Percentiles rank a stretch among this genome's conserved stretches.
Evolutionary conservation across 2,329 filamentous ascomycete species (phyloP).

Genomic region (Aspergillus caelatus): DNA sequence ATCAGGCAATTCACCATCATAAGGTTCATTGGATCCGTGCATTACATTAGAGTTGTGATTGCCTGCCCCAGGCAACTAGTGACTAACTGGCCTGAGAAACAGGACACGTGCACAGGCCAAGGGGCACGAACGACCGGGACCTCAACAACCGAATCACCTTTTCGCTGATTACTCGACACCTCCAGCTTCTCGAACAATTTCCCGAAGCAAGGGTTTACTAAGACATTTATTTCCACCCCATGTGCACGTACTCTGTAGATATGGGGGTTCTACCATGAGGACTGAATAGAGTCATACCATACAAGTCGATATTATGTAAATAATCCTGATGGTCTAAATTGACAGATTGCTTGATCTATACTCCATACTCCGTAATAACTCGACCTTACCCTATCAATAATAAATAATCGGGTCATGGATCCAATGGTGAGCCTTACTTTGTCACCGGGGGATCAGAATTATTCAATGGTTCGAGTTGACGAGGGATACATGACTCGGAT

Average conservation of each 20-base stretch:
- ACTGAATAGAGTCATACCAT: not conserved
- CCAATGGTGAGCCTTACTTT: not conserved
- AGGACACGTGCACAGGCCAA: conserved; percentile 4
- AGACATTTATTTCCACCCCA: not conserved
- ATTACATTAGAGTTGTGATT: not conserved
- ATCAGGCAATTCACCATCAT: not conserved
- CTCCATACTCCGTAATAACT: too few relatives aligned
- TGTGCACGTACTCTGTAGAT: not conserved
- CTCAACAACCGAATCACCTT: conserved; percentile 14
- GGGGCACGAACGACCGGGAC: conserved; percentile 7
- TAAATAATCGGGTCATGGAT: too few relatives aligned
- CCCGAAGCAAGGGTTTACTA: not conserved
- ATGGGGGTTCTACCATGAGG: not conserved
- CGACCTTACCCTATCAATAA: too few relatives aligned
- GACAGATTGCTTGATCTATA: too few relatives aligned
- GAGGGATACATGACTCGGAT: not conserved
- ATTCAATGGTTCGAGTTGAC: not conserved
- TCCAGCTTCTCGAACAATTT: not conserved
- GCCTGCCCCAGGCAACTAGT: too few relatives aligned
- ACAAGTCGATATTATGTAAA: not conserved
- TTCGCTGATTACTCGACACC: not conserved
- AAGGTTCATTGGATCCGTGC: too few relatives aligned
- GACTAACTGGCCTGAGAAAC: not conserved
- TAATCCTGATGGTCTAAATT: too few relatives aligned
- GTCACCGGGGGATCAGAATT: not conserved